Evolutionary conservation across 129 eudicot species (phyloP).

Genomic region (Flaveria bidentis): DNA sequence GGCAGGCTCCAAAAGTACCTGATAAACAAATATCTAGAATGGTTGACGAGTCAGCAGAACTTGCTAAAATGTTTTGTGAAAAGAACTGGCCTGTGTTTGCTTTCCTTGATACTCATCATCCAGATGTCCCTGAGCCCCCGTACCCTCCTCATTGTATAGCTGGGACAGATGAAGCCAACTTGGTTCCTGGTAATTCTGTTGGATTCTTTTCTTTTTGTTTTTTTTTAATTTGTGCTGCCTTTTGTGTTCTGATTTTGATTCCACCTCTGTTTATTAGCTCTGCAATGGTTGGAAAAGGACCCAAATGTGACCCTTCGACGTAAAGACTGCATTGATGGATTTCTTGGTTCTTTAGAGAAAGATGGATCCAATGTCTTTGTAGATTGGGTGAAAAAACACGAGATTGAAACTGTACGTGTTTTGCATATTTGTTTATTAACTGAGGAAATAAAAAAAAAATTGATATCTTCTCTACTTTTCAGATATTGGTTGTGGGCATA

Average conservation of each 20-base stretch:
- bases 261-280: constrained; percentile 38
- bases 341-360: constrained; percentile 74
- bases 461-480: constrained; percentile 16
- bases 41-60: constrained; percentile 72
- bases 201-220: background rate
- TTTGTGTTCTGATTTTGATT: constrained; percentile 23
- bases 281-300: constrained; percentile 82
- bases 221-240: background rate
- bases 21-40: constrained; percentile 69
- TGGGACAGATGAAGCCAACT: constrained; percentile 77
- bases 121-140: constrained; percentile 85
- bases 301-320: constrained; percentile 66
- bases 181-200: constrained; percentile 64
- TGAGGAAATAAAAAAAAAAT: background rate
- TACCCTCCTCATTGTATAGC: constrained; percentile 89
- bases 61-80: constrained; percentile 67
- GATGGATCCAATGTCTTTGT: constrained; percentile 84
- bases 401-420: constrained; percentile 65
- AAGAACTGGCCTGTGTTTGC: constrained; percentile 83
- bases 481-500: constrained; percentile 84
- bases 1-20: constrained; percentile 76
- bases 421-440: background rate
- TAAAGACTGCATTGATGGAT: constrained; percentile 92
- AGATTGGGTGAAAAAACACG: constrained; percentile 76
- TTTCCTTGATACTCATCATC: constrained; percentile 82